Evolutionary conservation across 23 red algal genomes (phyloP).

Genomic region (Gracilaria caudata): DNA sequence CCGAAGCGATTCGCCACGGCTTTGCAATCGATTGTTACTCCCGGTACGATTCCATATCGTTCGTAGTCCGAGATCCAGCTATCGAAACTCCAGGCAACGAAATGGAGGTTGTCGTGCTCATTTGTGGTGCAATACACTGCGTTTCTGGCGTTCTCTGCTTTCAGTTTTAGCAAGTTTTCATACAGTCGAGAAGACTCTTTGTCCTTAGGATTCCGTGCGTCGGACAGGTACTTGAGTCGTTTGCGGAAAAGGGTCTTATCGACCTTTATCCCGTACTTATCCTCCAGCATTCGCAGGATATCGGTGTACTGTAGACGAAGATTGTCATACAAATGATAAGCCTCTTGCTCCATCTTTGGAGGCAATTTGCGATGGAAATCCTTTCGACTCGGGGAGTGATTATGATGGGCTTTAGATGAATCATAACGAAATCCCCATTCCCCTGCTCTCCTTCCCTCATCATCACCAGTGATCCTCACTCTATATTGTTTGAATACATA

Average conservation of each 20-base stretch:
- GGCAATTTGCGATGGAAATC: neutral
- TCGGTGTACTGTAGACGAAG: constrained; percentile 13
- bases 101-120: neutral
- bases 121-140: neutral
- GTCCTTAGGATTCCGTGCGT: neutral
- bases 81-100: neutral
- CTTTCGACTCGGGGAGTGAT: neutral
- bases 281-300: constrained; percentile 6
- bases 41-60: constrained; percentile 16
- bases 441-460: neutral
- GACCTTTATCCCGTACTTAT: constrained; percentile 3
- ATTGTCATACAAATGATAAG: neutral
- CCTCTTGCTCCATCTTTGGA: neutral
- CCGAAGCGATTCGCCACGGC: constrained; percentile 3
- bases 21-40: constrained; percentile 19
- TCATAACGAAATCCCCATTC: constrained; percentile 1
- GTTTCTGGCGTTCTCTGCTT: neutral
- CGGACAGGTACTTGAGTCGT: neutral
- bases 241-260: constrained; percentile 3
- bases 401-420: neutral
- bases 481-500: neutral
- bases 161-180: neutral
- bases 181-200: constrained; percentile 1
- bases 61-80: constrained; percentile 7
- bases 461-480: neutral